Base-by-base conservation (phyloP, 768 basidiomycete species). In the Suillus placidus region DNA sequence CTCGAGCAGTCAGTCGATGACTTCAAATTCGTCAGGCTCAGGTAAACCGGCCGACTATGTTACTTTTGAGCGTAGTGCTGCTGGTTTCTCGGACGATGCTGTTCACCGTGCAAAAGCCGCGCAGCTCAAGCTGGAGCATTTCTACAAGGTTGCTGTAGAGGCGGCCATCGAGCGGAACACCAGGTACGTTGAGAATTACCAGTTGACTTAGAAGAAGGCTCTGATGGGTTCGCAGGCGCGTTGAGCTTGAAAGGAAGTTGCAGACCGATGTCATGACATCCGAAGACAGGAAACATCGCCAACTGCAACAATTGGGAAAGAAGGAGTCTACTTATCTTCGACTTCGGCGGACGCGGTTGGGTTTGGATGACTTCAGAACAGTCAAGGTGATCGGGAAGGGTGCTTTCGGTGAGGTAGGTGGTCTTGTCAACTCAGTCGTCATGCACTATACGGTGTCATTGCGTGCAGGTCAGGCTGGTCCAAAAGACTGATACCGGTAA, bases 331-430 rank as follows among this genome's bases (percentile, higher is more conserved):
- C 90, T 8, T 98, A 90, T 77, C 85, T 99, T 65, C 88, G 97
- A 12, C 83, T 98, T 61, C 85, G 90, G 63, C 83, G 97, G 60
- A 98, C 97, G 35, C 93, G 92, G 72, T 84, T 99, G 13, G 94
- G 95, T 3, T 80, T 98, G 65, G 88, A 91, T 67, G 92, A 99
- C 78, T 99, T 99, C 80, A 83, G 90, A 69, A 99, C 97, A 5
- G 94, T 99, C 72, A 99, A 99, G 76, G 95, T 99, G 55, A 99
- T 99, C 70, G 97, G 97, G 26, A 98, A 97, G 79, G 97, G 97
- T 68, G 97, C 97, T 20, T 99, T 99, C 72, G 96, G 97, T 76
- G 97, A 99, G 82, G 95, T 94, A 72, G 45, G 86, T 77, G 35
- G 37, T 45, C 49, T 37, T 58, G 52, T 32, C 61, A 23, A 56